Percentiles rank a stretch among this genome's conserved stretches.
Evolutionary conservation across 768 basidiomycete genomes (phyloP).

Genomic region (Russula foetens): DNA sequence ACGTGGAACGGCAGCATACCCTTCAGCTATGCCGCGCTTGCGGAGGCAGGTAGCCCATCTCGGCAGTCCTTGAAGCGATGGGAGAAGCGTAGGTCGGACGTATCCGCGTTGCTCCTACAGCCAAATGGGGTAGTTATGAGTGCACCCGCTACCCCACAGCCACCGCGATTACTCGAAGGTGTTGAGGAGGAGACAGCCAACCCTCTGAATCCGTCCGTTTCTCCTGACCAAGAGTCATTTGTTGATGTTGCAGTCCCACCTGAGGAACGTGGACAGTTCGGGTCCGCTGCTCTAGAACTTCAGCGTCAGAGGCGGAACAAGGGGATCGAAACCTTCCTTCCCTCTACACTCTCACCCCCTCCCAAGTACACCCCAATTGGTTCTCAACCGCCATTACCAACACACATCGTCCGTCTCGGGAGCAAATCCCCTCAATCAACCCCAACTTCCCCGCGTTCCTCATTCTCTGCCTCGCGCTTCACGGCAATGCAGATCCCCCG

Average conservation of each 20-base stretch:
- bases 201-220: not conserved
- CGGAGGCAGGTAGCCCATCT: slow-evolving; percentile 39
- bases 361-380: slow-evolving; percentile 12
- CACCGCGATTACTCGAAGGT: slow-evolving; percentile 25
- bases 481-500: slow-evolving; percentile 51
- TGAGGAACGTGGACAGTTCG: slow-evolving; percentile 40
- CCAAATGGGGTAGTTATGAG: slow-evolving; percentile 30
- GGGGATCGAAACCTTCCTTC: slow-evolving; percentile 42
- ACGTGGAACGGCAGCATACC: slow-evolving; percentile 57
- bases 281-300: slow-evolving; percentile 51
- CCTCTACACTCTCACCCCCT: slow-evolving; percentile 27
- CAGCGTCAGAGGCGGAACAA: slow-evolving; percentile 44
- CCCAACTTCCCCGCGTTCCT: slow-evolving; percentile 19
- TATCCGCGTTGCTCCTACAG: slow-evolving; percentile 38
- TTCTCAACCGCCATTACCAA: slow-evolving; percentile 14
- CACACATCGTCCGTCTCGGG: slow-evolving; percentile 13
- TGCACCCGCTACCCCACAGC: slow-evolving; percentile 32
- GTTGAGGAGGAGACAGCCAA: slow-evolving; percentile 35
- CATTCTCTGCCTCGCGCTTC: slow-evolving; percentile 43
- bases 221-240: slow-evolving; percentile 4
- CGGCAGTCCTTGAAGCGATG: slow-evolving; percentile 36
- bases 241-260: slow-evolving; percentile 3
- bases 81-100: slow-evolving; percentile 48
- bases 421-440: slow-evolving; percentile 12
- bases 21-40: slow-evolving; percentile 42